Conservation (phyloP, 805 yeast species). For the Ogataea pini region DNA sequence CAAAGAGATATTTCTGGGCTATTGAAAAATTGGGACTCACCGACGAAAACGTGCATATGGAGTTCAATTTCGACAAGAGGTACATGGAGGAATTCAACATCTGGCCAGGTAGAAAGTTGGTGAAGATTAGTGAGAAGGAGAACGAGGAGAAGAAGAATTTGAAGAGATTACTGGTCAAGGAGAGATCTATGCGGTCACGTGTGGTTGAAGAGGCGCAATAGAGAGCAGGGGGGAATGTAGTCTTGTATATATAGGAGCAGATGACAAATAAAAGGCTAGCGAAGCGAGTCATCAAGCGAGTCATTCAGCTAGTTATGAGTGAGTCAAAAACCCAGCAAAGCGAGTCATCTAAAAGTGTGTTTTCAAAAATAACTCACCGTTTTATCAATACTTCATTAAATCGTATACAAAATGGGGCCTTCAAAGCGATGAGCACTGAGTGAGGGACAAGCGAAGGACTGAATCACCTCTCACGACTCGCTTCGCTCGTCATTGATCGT, state of each 20-base stretch:
- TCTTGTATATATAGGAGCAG: no score
- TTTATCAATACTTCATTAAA: no score
- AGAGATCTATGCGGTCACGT: slow-evolving; percentile 4
- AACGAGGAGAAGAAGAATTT: slow-evolving; percentile 48
- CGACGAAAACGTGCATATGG: slow-evolving; percentile 74
- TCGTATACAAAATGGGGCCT: no score
- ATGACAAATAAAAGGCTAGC: background rate
- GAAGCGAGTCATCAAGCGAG: background rate
- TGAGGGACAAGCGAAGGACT: no score
- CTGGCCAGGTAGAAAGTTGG: slow-evolving; percentile 72
- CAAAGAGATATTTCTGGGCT: slow-evolving; percentile 82
- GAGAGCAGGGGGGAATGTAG: no score
- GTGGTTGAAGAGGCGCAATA: no score
- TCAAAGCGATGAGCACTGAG: no score
- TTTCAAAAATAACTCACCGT: no score
- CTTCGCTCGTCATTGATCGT: background rate
- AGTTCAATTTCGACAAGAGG: slow-evolving; percentile 77
- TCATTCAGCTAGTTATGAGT: background rate
- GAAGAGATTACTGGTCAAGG: slow-evolving; percentile 35
- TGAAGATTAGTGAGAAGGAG: slow-evolving; percentile 54
- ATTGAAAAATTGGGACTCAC: slow-evolving; percentile 85
- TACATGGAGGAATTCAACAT: slow-evolving; percentile 77
- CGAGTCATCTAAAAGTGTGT: background rate
- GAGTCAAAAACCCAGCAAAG: background rate
- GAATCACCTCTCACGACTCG: no score